These are phyloP conservation scores for Polychaeton citri DNA, from an alignment of 2,329 filamentous ascomycete species.

Conservation along the genomic window DNA sequence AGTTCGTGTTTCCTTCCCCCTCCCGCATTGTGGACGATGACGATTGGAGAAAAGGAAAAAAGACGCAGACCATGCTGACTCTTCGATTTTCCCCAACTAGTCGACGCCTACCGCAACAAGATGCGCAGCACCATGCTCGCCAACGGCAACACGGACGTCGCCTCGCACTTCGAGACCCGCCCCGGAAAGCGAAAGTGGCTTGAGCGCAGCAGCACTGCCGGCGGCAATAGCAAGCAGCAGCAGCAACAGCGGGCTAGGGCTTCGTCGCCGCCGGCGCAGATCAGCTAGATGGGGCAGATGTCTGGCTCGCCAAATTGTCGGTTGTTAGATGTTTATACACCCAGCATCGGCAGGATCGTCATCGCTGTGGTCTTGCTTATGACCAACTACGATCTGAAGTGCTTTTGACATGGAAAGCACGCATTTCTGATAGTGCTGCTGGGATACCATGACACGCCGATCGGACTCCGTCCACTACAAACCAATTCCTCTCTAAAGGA, in stretches of 20 bases:
- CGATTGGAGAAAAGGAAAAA: neutral
- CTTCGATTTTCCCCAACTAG: conserved; percentile 32
- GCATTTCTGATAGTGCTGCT: no score
- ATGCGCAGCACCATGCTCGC: conserved; percentile 71
- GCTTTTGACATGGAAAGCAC: no score
- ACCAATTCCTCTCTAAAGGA: no score
- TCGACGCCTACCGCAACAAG: conserved; percentile 90
- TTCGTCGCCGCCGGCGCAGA: conserved; percentile 1
- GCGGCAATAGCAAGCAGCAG: no score
- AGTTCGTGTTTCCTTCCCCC: neutral
- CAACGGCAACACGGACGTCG: conserved; percentile 56
- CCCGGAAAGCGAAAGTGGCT: conserved; percentile 60
- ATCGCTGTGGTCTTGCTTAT: no score
- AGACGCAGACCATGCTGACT: conserved; percentile 5
- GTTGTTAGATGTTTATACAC: no score
- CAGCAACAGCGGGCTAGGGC: conserved; percentile 23
- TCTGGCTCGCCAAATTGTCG: no score
- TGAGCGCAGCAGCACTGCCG: conserved; percentile 35
- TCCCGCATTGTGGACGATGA: neutral
- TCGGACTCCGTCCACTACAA: no score
- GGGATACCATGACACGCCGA: no score
- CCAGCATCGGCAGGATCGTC: no score
- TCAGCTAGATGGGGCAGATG: no score
- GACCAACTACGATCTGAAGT: no score
- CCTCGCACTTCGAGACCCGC: conserved; percentile 79